A percentile compares a stretch with the other conserved stretches of the same genome.
These are phyloP conservation scores for Cadophora luteo-olivacea DNA, from an alignment of 2,329 filamentous ascomycete genomes.

Conservation along the genomic window DNA sequence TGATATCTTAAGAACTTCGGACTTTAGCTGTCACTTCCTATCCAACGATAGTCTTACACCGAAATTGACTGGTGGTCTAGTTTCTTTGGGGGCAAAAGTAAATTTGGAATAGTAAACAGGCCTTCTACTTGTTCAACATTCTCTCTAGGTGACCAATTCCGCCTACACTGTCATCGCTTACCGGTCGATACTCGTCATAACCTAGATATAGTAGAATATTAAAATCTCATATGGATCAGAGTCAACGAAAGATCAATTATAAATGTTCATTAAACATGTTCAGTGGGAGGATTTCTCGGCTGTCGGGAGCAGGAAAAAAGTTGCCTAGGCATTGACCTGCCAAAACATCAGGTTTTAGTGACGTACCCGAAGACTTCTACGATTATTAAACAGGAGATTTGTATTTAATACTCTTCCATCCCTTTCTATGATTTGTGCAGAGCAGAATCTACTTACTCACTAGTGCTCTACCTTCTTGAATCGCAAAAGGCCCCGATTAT, in stretches of 20 bases:
- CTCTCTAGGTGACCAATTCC: neutral
- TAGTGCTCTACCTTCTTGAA: neutral
- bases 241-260: neutral
- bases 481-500: neutral
- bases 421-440: neutral
- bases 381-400: neutral
- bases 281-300: neutral
- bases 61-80: neutral
- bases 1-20: neutral
- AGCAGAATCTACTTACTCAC: neutral
- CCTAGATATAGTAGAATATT: no score
- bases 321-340: neutral
- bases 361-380: neutral
- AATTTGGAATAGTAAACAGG: neutral
- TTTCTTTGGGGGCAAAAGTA: neutral
- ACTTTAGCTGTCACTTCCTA: neutral
- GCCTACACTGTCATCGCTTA: neutral
- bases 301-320: neutral
- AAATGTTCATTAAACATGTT: neutral
- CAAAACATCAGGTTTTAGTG: neutral
- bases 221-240: no score
- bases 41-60: neutral
- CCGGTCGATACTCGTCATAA: neutral
- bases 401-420: neutral
- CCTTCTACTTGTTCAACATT: neutral